Evolutionary conservation across 169 alveolate genomes (phyloP).

Genomic region (Eimeria praecox): DNA sequence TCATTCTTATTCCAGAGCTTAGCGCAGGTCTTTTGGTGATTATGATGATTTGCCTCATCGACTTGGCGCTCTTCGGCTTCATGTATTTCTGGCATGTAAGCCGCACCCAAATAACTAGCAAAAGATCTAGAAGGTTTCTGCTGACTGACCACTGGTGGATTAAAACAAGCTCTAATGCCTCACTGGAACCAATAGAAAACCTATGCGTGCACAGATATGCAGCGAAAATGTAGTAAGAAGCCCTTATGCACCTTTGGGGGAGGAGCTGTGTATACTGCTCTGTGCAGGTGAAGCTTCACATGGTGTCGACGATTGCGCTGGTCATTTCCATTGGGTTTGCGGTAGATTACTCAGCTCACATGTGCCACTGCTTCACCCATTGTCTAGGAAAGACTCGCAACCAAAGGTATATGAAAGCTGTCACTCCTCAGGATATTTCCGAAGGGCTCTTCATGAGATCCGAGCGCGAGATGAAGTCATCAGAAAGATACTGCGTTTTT

Average conservation of each 20-base stretch:
- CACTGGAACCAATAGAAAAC: not conserved
- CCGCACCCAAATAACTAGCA: not conserved
- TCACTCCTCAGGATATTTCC: not conserved
- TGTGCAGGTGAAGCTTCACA: conserved; percentile 85
- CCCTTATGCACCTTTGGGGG: not conserved
- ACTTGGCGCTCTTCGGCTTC: conserved; percentile 88
- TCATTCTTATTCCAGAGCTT: conserved; percentile 86
- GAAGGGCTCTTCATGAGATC: not conserved
- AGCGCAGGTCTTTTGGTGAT: conserved; percentile 86
- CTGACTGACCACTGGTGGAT: not conserved
- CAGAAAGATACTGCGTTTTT: not conserved
- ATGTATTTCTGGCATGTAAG: conserved; percentile 86
- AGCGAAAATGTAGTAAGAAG: not conserved
- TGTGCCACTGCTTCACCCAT: conserved; percentile 89
- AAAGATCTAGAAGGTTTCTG: not conserved
- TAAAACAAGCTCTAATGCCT: not conserved
- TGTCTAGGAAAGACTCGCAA: conserved; percentile 85
- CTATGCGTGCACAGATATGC: not conserved
- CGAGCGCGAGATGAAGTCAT: not conserved
- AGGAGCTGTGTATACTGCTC: not conserved
- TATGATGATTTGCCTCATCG: conserved; percentile 86
- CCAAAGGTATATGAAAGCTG: conserved; percentile 70
- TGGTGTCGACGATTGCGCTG: conserved; percentile 87
- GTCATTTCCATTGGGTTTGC: conserved; percentile 89
- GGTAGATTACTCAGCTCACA: conserved; percentile 88